These are phyloP conservation scores for Colletotrichum noveboracense DNA, from an alignment of 2,329 filamentous ascomycete species.

Conservation along the genomic window DNA sequence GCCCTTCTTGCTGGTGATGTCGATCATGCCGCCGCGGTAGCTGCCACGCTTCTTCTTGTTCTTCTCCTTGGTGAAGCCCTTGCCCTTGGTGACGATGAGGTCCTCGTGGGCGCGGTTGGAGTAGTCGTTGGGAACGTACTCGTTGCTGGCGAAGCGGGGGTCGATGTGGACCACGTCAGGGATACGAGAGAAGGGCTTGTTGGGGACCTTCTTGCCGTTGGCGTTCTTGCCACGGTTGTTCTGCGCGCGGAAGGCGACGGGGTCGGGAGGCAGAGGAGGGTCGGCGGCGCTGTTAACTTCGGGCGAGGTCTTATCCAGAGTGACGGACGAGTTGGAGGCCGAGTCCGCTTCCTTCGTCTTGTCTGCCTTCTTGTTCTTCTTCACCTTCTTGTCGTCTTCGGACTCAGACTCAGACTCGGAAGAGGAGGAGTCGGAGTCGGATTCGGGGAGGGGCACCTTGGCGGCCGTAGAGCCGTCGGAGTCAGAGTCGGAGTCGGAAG, in stretches of 20 bases:
- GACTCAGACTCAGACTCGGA: slow-evolving; percentile 42
- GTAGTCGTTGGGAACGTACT: slow-evolving; percentile 84
- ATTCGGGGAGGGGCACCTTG: slow-evolving; percentile 20
- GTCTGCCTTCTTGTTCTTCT: slow-evolving; percentile 12
- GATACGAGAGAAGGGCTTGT: slow-evolving; percentile 79
- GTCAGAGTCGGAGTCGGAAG: slow-evolving; percentile 32
- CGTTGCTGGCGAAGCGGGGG: slow-evolving; percentile 75
- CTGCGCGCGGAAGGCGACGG: slow-evolving; percentile 32
- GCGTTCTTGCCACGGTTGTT: slow-evolving; percentile 41
- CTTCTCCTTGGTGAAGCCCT: slow-evolving; percentile 99
- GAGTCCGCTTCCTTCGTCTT: slow-evolving; percentile 30
- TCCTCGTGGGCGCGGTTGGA: slow-evolving; percentile 88
- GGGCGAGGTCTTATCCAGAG: slow-evolving; percentile 59
- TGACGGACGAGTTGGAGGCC: slow-evolving; percentile 46
- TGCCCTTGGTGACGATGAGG: slow-evolving; percentile 88
- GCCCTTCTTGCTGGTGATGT: slow-evolving; percentile 80
- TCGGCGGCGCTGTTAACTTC: slow-evolving; percentile 44
- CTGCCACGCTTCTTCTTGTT: slow-evolving; percentile 96
- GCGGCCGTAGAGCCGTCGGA: not conserved
- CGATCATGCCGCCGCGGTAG: slow-evolving; percentile 88
- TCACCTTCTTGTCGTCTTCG: slow-evolving; percentile 25
- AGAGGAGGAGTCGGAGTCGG: slow-evolving; percentile 43
- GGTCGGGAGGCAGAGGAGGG: slow-evolving; percentile 60
- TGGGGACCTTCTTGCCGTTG: slow-evolving; percentile 57
- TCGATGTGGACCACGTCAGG: slow-evolving; percentile 72